Evolutionary conservation across 2,329 filamentous ascomycete genomes (phyloP).

Genomic region (Atkinsonella hypoxylon): DNA sequence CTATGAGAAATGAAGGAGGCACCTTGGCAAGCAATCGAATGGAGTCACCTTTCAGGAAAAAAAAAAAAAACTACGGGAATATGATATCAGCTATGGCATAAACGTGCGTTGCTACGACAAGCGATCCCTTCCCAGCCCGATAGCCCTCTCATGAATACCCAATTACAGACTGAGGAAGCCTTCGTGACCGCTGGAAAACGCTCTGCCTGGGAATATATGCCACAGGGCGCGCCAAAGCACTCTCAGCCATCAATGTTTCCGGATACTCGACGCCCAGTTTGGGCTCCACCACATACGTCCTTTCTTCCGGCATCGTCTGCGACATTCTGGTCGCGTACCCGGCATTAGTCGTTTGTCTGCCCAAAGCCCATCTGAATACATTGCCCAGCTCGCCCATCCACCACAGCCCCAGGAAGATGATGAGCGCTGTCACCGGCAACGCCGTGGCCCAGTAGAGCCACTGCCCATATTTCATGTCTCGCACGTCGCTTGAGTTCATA

Average conservation of each 20-base stretch:
- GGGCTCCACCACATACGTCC: background rate
- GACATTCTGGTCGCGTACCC: background rate
- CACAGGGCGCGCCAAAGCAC: background rate
- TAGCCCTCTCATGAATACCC: background rate
- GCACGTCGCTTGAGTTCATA: conserved; percentile 40
- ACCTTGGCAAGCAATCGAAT: no score
- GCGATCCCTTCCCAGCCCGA: background rate
- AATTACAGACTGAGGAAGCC: background rate
- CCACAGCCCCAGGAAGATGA: conserved; percentile 27
- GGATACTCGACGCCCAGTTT: background rate
- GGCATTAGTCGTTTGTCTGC: conserved; percentile 6
- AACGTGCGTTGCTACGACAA: background rate
- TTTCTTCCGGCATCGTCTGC: background rate
- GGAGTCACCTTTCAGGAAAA: no score
- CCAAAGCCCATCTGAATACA: conserved; percentile 18
- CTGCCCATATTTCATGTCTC: conserved; percentile 35
- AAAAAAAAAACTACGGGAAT: no score
- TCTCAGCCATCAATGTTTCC: background rate
- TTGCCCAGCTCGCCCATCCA: conserved; percentile 31
- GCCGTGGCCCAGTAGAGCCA: conserved; percentile 39
- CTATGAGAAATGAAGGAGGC: no score
- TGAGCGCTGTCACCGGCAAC: conserved; percentile 30
- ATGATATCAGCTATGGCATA: background rate
- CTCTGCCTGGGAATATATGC: background rate
- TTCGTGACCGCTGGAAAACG: background rate